A percentile compares a stretch with the other conserved stretches of the same genome.
phyloP scores from a whole-genome alignment of 306 rosid genomes.

The Vachellia collinsii region DNA sequence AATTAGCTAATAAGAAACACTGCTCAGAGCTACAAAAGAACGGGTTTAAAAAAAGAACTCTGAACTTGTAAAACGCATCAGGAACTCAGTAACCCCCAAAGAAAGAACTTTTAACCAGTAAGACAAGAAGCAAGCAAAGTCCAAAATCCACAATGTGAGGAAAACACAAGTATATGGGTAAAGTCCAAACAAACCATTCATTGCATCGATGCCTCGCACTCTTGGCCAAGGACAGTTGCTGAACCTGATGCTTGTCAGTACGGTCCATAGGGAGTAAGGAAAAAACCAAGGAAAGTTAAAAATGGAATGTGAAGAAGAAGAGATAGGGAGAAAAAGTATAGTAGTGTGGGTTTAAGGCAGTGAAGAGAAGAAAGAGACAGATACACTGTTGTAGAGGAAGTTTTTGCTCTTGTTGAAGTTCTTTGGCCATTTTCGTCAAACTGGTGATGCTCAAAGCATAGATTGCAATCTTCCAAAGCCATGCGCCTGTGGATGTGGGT shows the following conservation, averaged over 20 bases:
- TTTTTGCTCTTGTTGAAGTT: slow-evolving; percentile 54
- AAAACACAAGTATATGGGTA: not conserved
- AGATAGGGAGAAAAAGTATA: slow-evolving; percentile 40
- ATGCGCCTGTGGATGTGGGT: slow-evolving; percentile 90
- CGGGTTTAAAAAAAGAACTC: not conserved
- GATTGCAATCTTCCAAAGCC: slow-evolving; percentile 86
- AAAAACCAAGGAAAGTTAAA: slow-evolving; percentile 34
- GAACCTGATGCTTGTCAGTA: slow-evolving; percentile 63
- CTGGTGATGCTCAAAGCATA: slow-evolving; percentile 70
- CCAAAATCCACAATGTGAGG: not conserved
- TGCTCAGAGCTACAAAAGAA: not conserved
- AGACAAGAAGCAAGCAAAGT: slow-evolving; percentile 28
- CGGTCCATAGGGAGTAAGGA: slow-evolving; percentile 72
- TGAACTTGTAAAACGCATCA: slow-evolving; percentile 1
- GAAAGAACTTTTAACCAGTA: slow-evolving; percentile 3
- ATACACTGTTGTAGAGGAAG: slow-evolving; percentile 49
- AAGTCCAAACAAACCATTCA: slow-evolving; percentile 70
- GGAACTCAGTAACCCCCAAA: slow-evolving; percentile 22
- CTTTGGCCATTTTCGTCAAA: slow-evolving; percentile 72
- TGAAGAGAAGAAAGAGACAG: slow-evolving; percentile 60
- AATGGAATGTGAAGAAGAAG: slow-evolving; percentile 45
- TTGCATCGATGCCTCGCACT: slow-evolving; percentile 72
- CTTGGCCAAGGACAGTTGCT: slow-evolving; percentile 69
- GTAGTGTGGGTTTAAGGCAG: slow-evolving; percentile 55
- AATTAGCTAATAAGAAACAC: slow-evolving; percentile 31